Conservation (phyloP, 2,329 filamentous ascomycete genomes). For the Colletotrichum plurivorum region DNA sequence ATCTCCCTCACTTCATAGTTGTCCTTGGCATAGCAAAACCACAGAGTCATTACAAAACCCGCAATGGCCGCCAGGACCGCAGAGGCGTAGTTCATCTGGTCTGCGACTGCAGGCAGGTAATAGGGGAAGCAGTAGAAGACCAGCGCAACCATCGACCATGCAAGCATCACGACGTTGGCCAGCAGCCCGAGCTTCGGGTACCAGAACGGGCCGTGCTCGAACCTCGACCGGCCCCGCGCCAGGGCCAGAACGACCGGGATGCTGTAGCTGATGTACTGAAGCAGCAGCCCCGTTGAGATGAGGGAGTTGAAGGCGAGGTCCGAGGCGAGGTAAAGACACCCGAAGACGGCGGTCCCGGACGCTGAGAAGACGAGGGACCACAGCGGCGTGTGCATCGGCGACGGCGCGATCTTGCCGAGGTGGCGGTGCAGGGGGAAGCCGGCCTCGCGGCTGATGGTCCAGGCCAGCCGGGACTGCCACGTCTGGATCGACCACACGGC, state of each 20-base stretch:
- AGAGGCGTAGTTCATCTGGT: constrained; percentile 47
- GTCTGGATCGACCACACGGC: constrained; percentile 47
- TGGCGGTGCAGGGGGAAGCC: constrained; percentile 45
- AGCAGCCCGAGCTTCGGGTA: constrained; percentile 44
- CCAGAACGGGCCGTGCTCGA: constrained; percentile 49
- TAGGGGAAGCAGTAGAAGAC: constrained; percentile 49
- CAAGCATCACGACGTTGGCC: constrained; percentile 45
- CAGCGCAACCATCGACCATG: constrained; percentile 43
- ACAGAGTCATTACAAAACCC: constrained; percentile 38
- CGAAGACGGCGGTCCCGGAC: constrained; percentile 44
- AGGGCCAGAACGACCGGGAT: constrained; percentile 46
- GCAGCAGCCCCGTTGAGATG: constrained; percentile 44
- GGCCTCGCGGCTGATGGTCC: constrained; percentile 47
- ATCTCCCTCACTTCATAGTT: constrained; percentile 45
- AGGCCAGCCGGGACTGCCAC: constrained; percentile 48
- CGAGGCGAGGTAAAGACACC: constrained; percentile 47
- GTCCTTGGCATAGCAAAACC: constrained; percentile 44
- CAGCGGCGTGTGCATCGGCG: constrained; percentile 44
- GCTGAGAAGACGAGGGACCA: constrained; percentile 46
- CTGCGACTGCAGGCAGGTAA: constrained; percentile 41
- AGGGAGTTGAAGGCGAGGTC: constrained; percentile 47
- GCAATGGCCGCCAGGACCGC: constrained; percentile 42
- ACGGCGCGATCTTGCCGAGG: constrained; percentile 43
- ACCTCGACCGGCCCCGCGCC: constrained; percentile 42
- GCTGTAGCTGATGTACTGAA: constrained; percentile 48